Base-by-base conservation (phyloP, 805 yeast genomes). In the Jamesozyma gamospora region DNA sequence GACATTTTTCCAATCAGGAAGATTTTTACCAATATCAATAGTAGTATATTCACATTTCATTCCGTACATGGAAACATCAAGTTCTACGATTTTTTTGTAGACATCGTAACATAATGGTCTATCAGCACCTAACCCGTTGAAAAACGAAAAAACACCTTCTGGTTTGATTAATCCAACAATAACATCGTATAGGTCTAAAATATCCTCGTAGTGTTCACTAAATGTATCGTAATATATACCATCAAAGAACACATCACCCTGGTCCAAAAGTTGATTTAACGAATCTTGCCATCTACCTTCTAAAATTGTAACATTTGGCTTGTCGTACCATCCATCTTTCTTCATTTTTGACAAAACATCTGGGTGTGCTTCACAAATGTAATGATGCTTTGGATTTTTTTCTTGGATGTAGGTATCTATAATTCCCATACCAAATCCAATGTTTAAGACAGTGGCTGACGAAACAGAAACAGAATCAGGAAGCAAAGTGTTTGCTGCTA, bases 361-460 rank as follows among this genome's bases (percentile, higher is more conserved):
- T 2, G 96, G 96, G 55, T 88, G 97, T 0, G 96, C 96, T 59
- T 88, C 97, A 43, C 85, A 79, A 32, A 88, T 90, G 59, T 85
- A 88, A 57, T 88, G 97, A 33, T 60, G 63, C 14, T 45, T 50
- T n/a, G 55, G 55, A n/a, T 41, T 38, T 12, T 56, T 57, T 2
- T 60, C 61, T 53, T 82, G 82, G 43, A 88, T 82, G 71, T 79
- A 75, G 1, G 75, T 64, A 57, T 88, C 97, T 39, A 88, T 87
- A 39, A 88, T 90, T 2, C 97, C 97, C 96, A 88, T 85, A 2
- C 97, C 97, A 57, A 90, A 88, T 0, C 97, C 97, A 30, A 88
- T 83, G 52, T 88, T 88, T 28, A 90, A 65, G 2, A 90, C 76
- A 30, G 66, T 71, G 16, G 69, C 59, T 16, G 63, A 66, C 8